Evolutionary conservation across 2,329 filamentous ascomycete genomes (phyloP).

Genomic region (Claviceps paspali): DNA sequence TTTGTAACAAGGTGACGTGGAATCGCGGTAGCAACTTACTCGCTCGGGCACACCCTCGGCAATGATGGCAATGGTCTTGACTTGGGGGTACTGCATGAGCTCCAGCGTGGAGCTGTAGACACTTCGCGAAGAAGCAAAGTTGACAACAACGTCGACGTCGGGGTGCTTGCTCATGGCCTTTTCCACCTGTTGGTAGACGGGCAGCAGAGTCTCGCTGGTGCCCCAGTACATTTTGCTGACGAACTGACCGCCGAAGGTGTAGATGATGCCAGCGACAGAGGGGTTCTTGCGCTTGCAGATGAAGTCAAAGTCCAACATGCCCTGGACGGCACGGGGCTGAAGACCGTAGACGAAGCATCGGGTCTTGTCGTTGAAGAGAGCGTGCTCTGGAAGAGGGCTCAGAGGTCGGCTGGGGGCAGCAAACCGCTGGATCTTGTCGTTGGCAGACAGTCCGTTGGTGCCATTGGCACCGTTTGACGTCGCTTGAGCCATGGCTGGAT

Average conservation of each 20-base stretch:
- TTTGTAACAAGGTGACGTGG: not conserved
- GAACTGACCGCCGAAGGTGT: conserved; percentile 99
- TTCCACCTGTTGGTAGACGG: conserved; percentile 86
- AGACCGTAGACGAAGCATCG: conserved; percentile 99
- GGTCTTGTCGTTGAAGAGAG: conserved; percentile 98
- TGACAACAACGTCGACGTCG: conserved; percentile 95
- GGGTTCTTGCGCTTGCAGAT: conserved; percentile 98
- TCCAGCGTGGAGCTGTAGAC: conserved; percentile 99
- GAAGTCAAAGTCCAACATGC: conserved; percentile 99
- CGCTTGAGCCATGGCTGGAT: conserved; percentile 33
- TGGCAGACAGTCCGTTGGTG: conserved; percentile 52
- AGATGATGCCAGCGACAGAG: conserved; percentile 97
- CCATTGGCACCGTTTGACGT: conserved; percentile 34
- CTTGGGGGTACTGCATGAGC: conserved; percentile 90
- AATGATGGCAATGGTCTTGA: conserved; percentile 98
- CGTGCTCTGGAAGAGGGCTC: conserved; percentile 76
- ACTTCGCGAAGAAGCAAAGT: conserved; percentile 97
- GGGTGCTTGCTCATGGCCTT: conserved; percentile 95
- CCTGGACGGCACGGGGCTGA: conserved; percentile 83
- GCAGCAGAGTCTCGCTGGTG: conserved; percentile 95
- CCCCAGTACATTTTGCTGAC: conserved; percentile 99
- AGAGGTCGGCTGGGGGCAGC: conserved; percentile 79
- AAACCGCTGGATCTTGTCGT: conserved; percentile 98
- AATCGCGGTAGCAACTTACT: conserved; percentile 37
- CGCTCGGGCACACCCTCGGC: conserved; percentile 97